Base-by-base conservation (phyloP, 495 filamentous ascomycete genomes). In the Aspergillus egyptiacus region DNA sequence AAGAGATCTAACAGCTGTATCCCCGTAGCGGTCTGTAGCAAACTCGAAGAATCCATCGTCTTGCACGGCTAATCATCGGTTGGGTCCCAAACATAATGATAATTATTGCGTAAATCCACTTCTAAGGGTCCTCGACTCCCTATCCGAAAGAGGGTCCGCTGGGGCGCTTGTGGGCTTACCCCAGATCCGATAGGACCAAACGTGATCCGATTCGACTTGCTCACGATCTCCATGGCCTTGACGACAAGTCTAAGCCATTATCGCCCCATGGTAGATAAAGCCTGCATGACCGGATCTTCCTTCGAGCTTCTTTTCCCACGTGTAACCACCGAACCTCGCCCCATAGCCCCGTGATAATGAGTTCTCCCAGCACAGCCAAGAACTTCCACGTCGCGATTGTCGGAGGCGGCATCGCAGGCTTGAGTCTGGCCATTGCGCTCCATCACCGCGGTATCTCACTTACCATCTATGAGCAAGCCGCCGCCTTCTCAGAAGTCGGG, bases 391-490 rank as follows among this genome's bases (percentile, higher is more conserved):
- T 71, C 33, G 69, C 68, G 48, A 59, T 73, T 24, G 48, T 66
- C 15, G 68, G 69, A 45, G 69, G 65, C 27, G 69, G 67, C 9
- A 70, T 71, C 25, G 60, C 59, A 17, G 68, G 69, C 8, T 40
- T 71, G 14, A 59, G 56, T 9, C 51, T 69, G 3, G 65, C 70
- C 35, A 61, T 69, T 18, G 62, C 61, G 9, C 56, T 70, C 11
- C 49, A 61, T 33, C 47, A 58, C 30, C 60, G 60, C 17, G 52
- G 55, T 14, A 55, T 84, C 31, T 60, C 67, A 1, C 54, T 74
- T 40, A 75, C 65, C 5, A 59, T 82, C 42, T 84, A 81, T 63
- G 79, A 82, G 50, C 67, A 75, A 8, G 71, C 72, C 0, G 40
- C 57, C 5, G 53, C 53, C 0, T 76, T 82, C 31, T 63, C 64